Evolutionary conservation across 495 filamentous ascomycete genomes (phyloP).

Genomic region (Articulospora tetracladia): DNA sequence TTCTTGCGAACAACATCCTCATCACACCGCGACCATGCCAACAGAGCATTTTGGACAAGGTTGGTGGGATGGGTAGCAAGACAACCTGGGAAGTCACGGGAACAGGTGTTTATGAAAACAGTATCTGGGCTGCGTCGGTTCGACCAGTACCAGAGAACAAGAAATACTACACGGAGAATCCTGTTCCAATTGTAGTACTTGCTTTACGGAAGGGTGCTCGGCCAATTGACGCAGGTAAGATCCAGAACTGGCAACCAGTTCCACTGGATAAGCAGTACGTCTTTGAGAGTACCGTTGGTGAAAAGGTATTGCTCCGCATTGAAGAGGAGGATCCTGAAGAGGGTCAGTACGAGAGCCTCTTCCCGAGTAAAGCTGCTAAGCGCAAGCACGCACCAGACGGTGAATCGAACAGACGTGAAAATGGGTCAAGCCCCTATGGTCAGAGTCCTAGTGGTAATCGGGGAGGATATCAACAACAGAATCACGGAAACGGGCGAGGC

Average conservation of each 20-base stretch:
- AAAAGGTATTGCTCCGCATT: conserved; percentile 78
- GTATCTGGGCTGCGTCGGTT: conserved; percentile 81
- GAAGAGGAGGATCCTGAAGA: conserved; percentile 61
- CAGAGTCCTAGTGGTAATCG: conserved; percentile 35
- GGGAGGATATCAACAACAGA: conserved; percentile 41
- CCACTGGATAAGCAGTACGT: conserved; percentile 58
- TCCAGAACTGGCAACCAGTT: conserved; percentile 80
- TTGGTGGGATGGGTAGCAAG: conserved; percentile 80
- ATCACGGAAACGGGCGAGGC: conserved; percentile 38
- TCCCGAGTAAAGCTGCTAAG: conserved; percentile 52
- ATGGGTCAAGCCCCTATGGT: conserved; percentile 20
- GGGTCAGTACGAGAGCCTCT: conserved; percentile 53
- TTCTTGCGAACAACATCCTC: conserved; percentile 85
- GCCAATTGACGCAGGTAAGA: conserved; percentile 75
- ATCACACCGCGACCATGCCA: conserved; percentile 75
- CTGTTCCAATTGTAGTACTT: conserved; percentile 69
- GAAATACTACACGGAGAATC: conserved; percentile 69
- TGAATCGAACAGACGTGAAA: conserved; percentile 24
- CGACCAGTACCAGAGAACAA: conserved; percentile 63
- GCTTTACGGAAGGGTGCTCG: conserved; percentile 67
- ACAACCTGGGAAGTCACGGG: conserved; percentile 80
- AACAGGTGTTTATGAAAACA: conserved; percentile 68
- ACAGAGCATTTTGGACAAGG: conserved; percentile 64
- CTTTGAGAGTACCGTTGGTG: conserved; percentile 78
- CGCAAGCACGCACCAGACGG: conserved; percentile 52